Evolutionary conservation across 257 asterid genomes (phyloP), one percentile per base, ranked within the genome.

Genomic region (Capsicum chinense): DNA sequence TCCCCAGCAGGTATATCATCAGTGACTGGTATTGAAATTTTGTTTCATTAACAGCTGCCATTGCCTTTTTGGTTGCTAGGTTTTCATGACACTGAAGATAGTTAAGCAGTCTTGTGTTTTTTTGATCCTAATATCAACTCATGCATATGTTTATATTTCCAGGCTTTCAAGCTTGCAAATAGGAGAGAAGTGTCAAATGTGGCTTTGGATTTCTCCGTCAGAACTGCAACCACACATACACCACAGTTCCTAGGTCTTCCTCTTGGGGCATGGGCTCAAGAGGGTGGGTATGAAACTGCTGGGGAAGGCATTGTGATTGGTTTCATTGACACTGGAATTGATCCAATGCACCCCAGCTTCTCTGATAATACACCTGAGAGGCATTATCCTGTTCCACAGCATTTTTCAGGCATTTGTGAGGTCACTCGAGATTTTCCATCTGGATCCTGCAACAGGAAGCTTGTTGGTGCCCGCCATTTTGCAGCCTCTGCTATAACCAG

Each of bases 401-500:
- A 95, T 90, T 97, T 90, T 87, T 89, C 97, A 6, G 99, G 99
- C 68, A 91, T 95, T 84, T 95, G 99, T 90, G 99, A 97, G 89
- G 99, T 97, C 85, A 97, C 99, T 35, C 92, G 87, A 7, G 99
- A 97, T 84, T 97, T 97, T 66, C 99, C 99, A 56, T 95, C 98
- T 26, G 99, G 99, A 62, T 97, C 99, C 56, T 97, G 99, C 93
- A 97, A 97, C 83, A 90, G 99, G 82, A 97, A 97, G 91, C 98
- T 97, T 67, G 85, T 97, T 59, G 99, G 98, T 56, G 99, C 99
- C 63, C 99, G 98, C 42, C 99, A 97, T 90, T 97, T 97, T 81
- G 99, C 99, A 3, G 98, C 99, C 48, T 97, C 99, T 44, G 99
- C 99, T 26, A 97, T 97, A 80, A 97, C 97, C 37, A 91, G 99